Percentiles rank a stretch among this genome's conserved stretches.
Conservation (phyloP, 164 flowering plant genomes). For the Kingdonia uniflora region DNA sequence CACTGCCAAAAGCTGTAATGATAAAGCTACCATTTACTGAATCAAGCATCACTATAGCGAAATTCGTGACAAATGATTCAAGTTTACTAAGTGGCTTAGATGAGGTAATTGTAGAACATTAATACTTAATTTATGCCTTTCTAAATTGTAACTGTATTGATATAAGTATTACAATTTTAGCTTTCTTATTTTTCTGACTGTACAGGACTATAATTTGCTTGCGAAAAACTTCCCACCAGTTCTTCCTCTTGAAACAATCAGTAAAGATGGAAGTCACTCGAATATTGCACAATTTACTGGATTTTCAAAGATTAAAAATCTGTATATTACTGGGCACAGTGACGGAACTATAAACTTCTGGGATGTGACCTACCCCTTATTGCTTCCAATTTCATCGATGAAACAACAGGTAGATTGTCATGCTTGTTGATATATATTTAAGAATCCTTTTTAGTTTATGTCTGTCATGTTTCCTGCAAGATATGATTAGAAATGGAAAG, state of each 20-base stretch:
- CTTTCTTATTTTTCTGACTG: conserved; percentile 3
- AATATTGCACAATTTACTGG: conserved; percentile 30
- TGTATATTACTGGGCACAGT: conserved; percentile 78
- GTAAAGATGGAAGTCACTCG: conserved; percentile 34
- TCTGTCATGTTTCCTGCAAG: too few species aligned
- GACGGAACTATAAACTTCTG: conserved; percentile 77
- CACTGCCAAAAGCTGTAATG: conserved; percentile 65
- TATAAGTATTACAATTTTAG: not conserved
- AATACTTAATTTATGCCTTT: not conserved
- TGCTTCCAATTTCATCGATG: conserved; percentile 43
- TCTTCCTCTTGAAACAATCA: conserved; percentile 39
- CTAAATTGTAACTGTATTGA: too few species aligned
- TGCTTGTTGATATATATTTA: too few species aligned
- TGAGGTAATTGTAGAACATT: conserved; percentile 35
- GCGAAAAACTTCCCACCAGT: conserved; percentile 35
- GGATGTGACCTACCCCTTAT: conserved; percentile 63
- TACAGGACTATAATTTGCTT: conserved; percentile 42
- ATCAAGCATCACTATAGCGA: conserved; percentile 51
- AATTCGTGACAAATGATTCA: conserved; percentile 34
- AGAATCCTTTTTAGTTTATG: too few species aligned
- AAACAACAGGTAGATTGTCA: conserved; percentile 54
- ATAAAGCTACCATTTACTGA: conserved; percentile 60
- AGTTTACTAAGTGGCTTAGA: conserved; percentile 18
- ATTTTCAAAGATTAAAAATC: conserved; percentile 45
- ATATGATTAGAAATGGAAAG: too few species aligned